Evolutionary conservation across 2,329 filamentous ascomycete species (phyloP).

Genomic region (Clarireedia monteithiana): DNA sequence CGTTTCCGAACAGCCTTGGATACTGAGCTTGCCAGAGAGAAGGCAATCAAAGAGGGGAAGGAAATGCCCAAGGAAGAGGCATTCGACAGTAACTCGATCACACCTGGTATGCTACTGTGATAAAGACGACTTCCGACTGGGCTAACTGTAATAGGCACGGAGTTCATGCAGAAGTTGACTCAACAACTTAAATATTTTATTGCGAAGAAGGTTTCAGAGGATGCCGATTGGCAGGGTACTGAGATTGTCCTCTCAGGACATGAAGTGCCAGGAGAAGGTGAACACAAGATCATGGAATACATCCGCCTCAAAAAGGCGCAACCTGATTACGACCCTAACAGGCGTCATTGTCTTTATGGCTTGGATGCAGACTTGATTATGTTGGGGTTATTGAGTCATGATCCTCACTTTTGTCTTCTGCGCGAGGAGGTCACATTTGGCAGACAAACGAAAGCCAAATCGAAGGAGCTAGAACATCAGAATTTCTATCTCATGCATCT

Average conservation of each 20-base stretch:
- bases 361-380: constrained; percentile 98
- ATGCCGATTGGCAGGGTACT: constrained; percentile 94
- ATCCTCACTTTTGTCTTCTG: constrained; percentile 94
- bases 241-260: constrained; percentile 95
- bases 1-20: constrained; percentile 93
- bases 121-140: neutral
- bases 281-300: constrained; percentile 99
- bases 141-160: constrained; percentile 49
- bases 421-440: constrained; percentile 98
- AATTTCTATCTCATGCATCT: constrained; percentile 98
- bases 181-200: constrained; percentile 95
- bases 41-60: constrained; percentile 80
- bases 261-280: constrained; percentile 94
- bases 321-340: constrained; percentile 82
- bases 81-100: constrained; percentile 99
- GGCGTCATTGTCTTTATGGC: constrained; percentile 94
- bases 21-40: constrained; percentile 80
- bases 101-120: constrained; percentile 52
- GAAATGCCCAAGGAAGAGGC: constrained; percentile 92
- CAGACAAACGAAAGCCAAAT: constrained; percentile 76
- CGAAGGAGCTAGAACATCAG: constrained; percentile 95
- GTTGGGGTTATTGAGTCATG: constrained; percentile 92
- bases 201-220: constrained; percentile 96
- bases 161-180: constrained; percentile 96
- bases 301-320: constrained; percentile 97